phyloP scores from a whole-genome alignment of 2,329 filamentous ascomycete genomes.

The Xylaria sp. region DNA sequence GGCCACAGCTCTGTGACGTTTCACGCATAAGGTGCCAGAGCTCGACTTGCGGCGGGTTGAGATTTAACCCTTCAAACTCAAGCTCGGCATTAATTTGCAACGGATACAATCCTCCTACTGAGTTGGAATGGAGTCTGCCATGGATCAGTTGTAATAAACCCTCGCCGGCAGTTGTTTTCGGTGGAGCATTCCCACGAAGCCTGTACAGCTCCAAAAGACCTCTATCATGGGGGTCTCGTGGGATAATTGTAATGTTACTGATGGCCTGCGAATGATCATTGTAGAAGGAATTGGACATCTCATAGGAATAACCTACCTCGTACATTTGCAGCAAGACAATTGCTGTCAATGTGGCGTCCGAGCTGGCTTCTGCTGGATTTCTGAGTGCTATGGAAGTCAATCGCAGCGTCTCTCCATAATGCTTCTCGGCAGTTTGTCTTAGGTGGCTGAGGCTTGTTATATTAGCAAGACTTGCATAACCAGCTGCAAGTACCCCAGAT shows the following conservation, averaged over 20 bases:
- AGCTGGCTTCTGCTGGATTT: conserved; percentile 19
- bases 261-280: conserved; percentile 25
- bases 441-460: conserved; percentile 23
- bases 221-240: conserved; percentile 19
- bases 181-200: conserved; percentile 6
- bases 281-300: neutral
- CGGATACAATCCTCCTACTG: conserved; percentile 15
- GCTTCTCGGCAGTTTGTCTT: conserved; percentile 11
- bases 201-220: conserved; percentile 12
- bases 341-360: conserved; percentile 14
- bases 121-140: conserved; percentile 19
- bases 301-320: conserved; percentile 19
- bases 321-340: conserved; percentile 27
- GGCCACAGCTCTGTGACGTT: conserved; percentile 16
- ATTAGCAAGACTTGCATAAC: conserved; percentile 30
- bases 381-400: conserved; percentile 10
- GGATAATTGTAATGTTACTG: conserved; percentile 3
- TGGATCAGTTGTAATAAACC: conserved; percentile 19
- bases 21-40: conserved; percentile 22
- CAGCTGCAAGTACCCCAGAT: conserved; percentile 30
- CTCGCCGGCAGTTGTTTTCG: neutral
- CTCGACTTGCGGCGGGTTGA: conserved; percentile 6
- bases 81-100: conserved; percentile 5
- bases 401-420: conserved; percentile 25
- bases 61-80: neutral